Percentiles rank a stretch among this genome's conserved stretches.
Evolutionary conservation across 2,329 filamentous ascomycete species (phyloP).

Genomic region (Emmonsia crescens): DNA sequence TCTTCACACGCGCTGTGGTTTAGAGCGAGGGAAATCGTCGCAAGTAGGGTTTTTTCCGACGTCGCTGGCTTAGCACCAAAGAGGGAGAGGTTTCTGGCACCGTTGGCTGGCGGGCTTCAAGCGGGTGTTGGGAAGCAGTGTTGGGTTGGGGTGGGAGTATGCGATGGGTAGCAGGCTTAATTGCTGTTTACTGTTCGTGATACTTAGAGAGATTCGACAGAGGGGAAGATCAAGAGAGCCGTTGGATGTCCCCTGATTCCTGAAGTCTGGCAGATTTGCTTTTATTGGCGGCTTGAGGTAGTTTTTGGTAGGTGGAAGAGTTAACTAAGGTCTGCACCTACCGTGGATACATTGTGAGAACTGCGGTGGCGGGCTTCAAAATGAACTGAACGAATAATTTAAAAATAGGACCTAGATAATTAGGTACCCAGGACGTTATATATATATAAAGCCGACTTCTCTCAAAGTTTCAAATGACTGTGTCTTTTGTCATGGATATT

Average conservation of each 20-base stretch:
- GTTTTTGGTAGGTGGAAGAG: background rate
- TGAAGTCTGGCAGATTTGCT: background rate
- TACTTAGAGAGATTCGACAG: background rate
- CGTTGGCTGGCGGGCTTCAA: background rate
- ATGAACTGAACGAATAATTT: background rate
- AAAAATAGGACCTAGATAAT: too few relatives aligned
- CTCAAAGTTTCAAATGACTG: background rate
- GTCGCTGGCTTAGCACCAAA: background rate
- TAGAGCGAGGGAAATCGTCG: background rate
- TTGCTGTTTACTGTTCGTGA: background rate
- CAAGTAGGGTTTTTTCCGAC: background rate
- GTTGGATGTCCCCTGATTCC: background rate
- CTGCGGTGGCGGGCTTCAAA: background rate
- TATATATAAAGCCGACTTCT: background rate
- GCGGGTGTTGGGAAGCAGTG: background rate
- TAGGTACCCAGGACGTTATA: too few relatives aligned
- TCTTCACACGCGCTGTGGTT: background rate
- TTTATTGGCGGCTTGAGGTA: background rate
- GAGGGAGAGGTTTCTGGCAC: background rate
- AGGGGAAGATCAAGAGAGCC: background rate
- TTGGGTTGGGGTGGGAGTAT: too few relatives aligned
- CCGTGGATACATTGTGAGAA: background rate
- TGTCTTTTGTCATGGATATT: background rate
- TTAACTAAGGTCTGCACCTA: background rate
- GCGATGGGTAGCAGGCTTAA: background rate